Conservation (phyloP, 352 stramenopile genomes). For the Blastocystis sp. region DNA sequence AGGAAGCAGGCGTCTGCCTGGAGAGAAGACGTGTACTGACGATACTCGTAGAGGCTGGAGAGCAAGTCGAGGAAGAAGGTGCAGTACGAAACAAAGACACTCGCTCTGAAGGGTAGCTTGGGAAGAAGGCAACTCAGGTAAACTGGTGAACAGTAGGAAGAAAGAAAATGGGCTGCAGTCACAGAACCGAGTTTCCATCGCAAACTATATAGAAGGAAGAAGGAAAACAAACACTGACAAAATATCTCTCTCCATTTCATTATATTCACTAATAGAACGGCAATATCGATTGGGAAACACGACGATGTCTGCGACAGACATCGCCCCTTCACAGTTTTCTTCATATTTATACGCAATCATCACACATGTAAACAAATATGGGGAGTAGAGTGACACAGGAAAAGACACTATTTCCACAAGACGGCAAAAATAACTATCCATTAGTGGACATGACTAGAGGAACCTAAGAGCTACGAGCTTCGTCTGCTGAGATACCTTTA, state of each 20-base stretch:
- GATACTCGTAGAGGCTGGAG: slow-evolving; percentile 6
- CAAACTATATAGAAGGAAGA: background rate
- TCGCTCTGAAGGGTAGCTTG: background rate
- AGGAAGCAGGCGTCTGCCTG: background rate
- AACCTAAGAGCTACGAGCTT: slow-evolving; percentile 1
- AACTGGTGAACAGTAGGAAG: background rate
- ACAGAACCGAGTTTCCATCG: background rate
- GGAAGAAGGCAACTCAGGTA: background rate
- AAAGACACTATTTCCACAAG: background rate
- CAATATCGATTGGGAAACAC: background rate
- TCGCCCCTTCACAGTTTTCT: background rate
- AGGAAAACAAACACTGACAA: background rate
- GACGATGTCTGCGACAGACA: background rate
- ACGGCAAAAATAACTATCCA: slow-evolving; percentile 20
- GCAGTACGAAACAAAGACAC: background rate
- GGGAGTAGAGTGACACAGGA: background rate
- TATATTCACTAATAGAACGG: background rate
- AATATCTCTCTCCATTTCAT: background rate
- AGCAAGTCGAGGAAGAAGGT: slow-evolving; percentile 4
- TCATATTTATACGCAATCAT: slow-evolving; percentile 7
- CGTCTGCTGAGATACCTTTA: background rate
- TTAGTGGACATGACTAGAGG: background rate
- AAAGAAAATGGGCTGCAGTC: background rate
- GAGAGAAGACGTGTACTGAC: background rate
- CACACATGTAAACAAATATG: background rate